Base-by-base conservation (phyloP, 2,329 filamentous ascomycete genomes). In the Ophiosphaerella herpotricha region DNA sequence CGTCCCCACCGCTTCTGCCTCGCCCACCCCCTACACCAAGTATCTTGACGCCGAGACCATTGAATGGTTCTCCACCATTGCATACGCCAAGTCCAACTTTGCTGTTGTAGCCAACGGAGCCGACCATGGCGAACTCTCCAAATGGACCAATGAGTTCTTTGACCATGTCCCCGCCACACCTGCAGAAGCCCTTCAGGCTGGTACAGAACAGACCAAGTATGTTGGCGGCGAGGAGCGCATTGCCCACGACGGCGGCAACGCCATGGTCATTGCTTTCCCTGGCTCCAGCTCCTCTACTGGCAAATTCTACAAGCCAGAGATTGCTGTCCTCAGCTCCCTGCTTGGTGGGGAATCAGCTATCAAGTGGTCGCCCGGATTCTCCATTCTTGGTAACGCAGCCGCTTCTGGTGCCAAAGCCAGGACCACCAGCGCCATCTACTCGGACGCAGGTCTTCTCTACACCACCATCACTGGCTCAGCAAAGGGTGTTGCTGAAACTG, bases 341-440 rank as follows among this genome's bases (percentile, higher is more conserved):
- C 88, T 99, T 44, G 94, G 94, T 70, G 94, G 93, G 55, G 80
- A 95, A 76, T 89, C 91, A 46, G 88, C 80, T 76, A 91, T 97
- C 81, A 99, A 97, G 82, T 99, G 93, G 93, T 87, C 90, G 44
- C 79, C 90, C 57, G 94, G 94, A 66, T 97, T 96, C 83, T 93
- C 90, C 52, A 82, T 97, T 55, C 85, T 99, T 53, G 83, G 89
- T 71, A 92, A 96, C 81, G 83, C 86, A 49, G 81, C 82, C 39
- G 80, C 85, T 67, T 81, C 86, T 33, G 85, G 85, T 60, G 84
- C 89, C 57, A 82, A 80, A 43, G 84, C 91, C 67, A 81, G 84
- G 33, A 90, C 93, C 57, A 83, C 86, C 67, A 93, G 94, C 78
- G 79, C 86, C 61, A 83, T 87, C 60, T 99, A 97, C 85, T 96